Evolutionary conservation across 2,329 filamentous ascomycete species (phyloP).

Genomic region (Ciborinia camelliae): DNA sequence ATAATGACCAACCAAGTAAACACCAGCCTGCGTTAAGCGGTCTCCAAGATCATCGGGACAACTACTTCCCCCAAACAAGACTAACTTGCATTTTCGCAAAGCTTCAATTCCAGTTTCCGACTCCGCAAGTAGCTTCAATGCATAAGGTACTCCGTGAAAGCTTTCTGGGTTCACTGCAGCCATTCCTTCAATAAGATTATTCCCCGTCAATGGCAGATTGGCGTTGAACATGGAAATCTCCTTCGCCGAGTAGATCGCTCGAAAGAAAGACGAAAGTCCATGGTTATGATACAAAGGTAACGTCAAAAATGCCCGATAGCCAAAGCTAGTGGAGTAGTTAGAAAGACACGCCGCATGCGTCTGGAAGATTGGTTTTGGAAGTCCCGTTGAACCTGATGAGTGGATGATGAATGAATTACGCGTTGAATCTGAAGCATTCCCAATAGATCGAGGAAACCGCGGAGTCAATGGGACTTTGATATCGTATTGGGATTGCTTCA

Average conservation of each 20-base stretch:
- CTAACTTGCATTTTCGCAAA: constrained; percentile 47
- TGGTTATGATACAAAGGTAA: constrained; percentile 59
- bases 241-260: constrained; percentile 50
- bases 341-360: constrained; percentile 41
- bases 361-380: constrained; percentile 57
- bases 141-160: constrained; percentile 61
- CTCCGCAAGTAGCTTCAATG: constrained; percentile 60
- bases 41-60: constrained; percentile 60
- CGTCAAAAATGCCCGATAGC: constrained; percentile 46
- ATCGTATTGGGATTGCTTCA: constrained; percentile 23
- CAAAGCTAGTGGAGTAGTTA: constrained; percentile 37
- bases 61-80: constrained; percentile 55
- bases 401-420: constrained; percentile 35
- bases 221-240: constrained; percentile 53
- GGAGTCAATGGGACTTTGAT: constrained; percentile 17
- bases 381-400: constrained; percentile 50
- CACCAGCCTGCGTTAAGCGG: constrained; percentile 48
- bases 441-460: constrained; percentile 20
- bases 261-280: constrained; percentile 53
- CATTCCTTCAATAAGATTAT: constrained; percentile 47
- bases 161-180: constrained; percentile 46
- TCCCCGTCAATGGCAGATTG: constrained; percentile 51
- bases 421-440: constrained; percentile 17
- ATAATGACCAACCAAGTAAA: constrained; percentile 55
- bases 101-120: constrained; percentile 50